Evolutionary conservation across 1,139 yeast genomes (phyloP).

Genomic region (Blastobotrys indianensis): DNA sequence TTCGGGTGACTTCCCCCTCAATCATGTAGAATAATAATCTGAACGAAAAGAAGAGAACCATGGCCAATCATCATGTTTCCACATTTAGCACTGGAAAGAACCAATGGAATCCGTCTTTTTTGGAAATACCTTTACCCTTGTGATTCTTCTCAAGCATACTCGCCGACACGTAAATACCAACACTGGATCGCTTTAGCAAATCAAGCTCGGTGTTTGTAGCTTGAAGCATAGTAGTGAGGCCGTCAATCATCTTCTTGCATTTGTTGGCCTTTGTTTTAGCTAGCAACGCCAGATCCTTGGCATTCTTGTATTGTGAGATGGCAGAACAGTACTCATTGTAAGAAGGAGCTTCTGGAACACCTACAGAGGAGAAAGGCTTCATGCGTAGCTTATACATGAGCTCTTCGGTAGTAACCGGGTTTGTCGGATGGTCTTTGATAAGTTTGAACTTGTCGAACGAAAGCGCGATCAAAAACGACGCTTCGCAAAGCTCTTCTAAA

Average conservation of each 20-base stretch:
- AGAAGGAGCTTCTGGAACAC: slow-evolving; percentile 63
- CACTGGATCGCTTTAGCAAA: slow-evolving; percentile 29
- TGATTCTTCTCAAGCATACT: slow-evolving; percentile 16
- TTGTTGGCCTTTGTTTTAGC: slow-evolving; percentile 17
- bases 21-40: not conserved
- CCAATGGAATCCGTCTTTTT: slow-evolving; percentile 27
- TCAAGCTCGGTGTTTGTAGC: slow-evolving; percentile 26
- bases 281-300: slow-evolving; percentile 17
- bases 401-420: slow-evolving; percentile 42
- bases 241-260: slow-evolving; percentile 21
- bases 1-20: not conserved
- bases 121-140: slow-evolving; percentile 4
- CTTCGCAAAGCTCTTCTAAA: slow-evolving; percentile 36
- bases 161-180: slow-evolving; percentile 29
- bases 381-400: slow-evolving; percentile 60
- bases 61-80: not conserved
- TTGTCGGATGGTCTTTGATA: slow-evolving; percentile 32
- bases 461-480: slow-evolving; percentile 38
- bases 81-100: slow-evolving; percentile 32
- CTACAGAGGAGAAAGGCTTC: slow-evolving; percentile 80
- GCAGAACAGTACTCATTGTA: slow-evolving; percentile 30
- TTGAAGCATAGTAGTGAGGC: slow-evolving; percentile 13
- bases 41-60: not conserved
- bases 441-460: slow-evolving; percentile 36
- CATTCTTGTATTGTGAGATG: not conserved